Evolutionary conservation across 768 basidiomycete genomes (phyloP).

Genomic region (Tricholoma sp.): DNA sequence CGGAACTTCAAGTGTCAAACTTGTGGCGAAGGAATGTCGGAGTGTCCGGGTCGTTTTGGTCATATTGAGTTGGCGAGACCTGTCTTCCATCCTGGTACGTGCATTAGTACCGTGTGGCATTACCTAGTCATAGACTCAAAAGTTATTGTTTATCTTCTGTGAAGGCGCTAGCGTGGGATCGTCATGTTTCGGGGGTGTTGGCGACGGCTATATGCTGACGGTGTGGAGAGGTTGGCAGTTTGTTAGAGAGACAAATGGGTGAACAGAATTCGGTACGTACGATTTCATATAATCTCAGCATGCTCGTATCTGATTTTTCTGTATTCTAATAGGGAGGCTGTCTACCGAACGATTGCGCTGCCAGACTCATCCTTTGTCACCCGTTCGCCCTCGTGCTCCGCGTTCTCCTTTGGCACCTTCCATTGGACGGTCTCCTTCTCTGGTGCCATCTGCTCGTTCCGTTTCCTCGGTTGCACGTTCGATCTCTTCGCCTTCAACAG

Average conservation of each 20-base stretch:
- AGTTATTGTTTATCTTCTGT: not conserved
- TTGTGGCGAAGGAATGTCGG: constrained; percentile 99
- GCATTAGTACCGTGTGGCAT: not conserved
- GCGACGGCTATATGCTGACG: constrained; percentile 84
- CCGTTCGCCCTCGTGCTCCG: constrained; percentile 32
- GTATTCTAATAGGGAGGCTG: constrained; percentile 61
- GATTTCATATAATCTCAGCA: constrained; percentile 5
- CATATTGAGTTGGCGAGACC: constrained; percentile 96
- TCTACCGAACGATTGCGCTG: constrained; percentile 50
- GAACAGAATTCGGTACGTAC: constrained; percentile 75
- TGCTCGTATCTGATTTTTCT: constrained; percentile 1
- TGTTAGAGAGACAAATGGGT: constrained; percentile 89
- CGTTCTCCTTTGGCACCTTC: not conserved
- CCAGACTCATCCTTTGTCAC: constrained; percentile 46
- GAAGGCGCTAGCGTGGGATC: constrained; percentile 95
- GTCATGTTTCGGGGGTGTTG: constrained; percentile 63
- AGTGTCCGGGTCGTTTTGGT: constrained; percentile 99
- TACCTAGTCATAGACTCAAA: not conserved
- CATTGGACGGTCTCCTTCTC: too few relatives aligned
- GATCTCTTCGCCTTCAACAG: not conserved
- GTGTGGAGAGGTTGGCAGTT: constrained; percentile 84
- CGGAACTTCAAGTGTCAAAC: constrained; percentile 99
- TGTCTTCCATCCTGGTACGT: constrained; percentile 93
- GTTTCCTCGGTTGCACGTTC: not conserved
- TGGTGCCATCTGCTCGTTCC: too few relatives aligned